Evolutionary conservation across 2,329 filamentous ascomycete genomes (phyloP).

Genomic region (Fusarium dlaminii): DNA sequence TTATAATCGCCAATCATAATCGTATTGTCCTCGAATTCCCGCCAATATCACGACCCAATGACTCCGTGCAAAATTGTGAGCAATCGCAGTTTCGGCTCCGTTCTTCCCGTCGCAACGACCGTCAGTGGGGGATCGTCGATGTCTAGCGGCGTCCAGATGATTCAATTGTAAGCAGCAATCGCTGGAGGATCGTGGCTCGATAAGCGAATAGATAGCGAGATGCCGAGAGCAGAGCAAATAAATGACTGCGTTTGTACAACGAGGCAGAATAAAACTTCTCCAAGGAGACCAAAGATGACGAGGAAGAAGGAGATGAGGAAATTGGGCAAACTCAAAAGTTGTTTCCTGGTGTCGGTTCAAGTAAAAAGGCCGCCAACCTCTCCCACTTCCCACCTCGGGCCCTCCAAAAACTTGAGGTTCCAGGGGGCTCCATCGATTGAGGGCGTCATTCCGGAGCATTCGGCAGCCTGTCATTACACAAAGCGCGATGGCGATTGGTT

Average conservation of each 20-base stretch:
- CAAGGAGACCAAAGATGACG: conserved; percentile 1
- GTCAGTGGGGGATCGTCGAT: conserved; percentile 33
- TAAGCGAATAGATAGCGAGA: conserved; percentile 24
- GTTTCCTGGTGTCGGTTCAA: conserved; percentile 15
- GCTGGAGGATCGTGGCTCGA: conserved; percentile 8
- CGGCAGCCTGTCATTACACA: conserved; percentile 32
- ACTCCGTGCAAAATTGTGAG: neutral
- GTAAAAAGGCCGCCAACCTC: conserved; percentile 1
- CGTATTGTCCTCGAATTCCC: neutral
- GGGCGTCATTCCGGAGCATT: conserved; percentile 34
- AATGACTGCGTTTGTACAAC: conserved; percentile 27
- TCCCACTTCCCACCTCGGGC: neutral
- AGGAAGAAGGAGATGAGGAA: neutral
- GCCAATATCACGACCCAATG: neutral
- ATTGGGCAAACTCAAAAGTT: conserved; percentile 8
- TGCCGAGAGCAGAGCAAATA: conserved; percentile 30
- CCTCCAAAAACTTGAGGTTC: conserved; percentile 1
- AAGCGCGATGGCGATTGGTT: conserved; percentile 9
- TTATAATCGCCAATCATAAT: conserved; percentile 35
- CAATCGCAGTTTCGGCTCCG: neutral
- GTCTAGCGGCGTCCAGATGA: conserved; percentile 15
- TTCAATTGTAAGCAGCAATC: conserved; percentile 4
- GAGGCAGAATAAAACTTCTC: conserved; percentile 9
- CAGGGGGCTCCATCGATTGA: conserved; percentile 13
- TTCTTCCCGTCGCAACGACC: neutral